These are phyloP conservation scores for Obelidium mucronatum DNA, from an alignment of 192 early-diverging fungal species.

Conservation along the genomic window DNA sequence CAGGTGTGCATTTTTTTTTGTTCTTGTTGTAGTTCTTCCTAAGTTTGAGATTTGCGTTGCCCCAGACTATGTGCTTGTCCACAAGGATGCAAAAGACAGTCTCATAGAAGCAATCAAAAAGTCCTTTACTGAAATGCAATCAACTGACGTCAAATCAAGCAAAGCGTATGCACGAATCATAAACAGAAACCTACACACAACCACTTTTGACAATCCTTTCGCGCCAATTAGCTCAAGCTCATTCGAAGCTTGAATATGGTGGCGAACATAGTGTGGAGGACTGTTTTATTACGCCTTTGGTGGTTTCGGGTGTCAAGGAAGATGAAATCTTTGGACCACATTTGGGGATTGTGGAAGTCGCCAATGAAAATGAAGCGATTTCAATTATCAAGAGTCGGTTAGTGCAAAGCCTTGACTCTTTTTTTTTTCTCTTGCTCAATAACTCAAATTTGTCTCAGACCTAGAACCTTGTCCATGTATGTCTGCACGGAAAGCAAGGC, in stretches of 20 bases:
- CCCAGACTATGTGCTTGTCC: slow-evolving; percentile 85
- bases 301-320: slow-evolving; percentile 67
- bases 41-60: slow-evolving; percentile 71
- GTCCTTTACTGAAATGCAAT: slow-evolving; percentile 37
- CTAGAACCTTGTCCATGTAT: slow-evolving; percentile 63
- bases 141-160: slow-evolving; percentile 52
- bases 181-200: slow-evolving; percentile 72
- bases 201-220: slow-evolving; percentile 69
- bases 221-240: slow-evolving; percentile 37
- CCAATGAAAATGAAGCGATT: slow-evolving; percentile 47
- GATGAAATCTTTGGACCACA: slow-evolving; percentile 88
- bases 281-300: slow-evolving; percentile 78
- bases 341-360: slow-evolving; percentile 76
- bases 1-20: slow-evolving; percentile 61
- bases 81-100: slow-evolving; percentile 58
- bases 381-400: slow-evolving; percentile 36
- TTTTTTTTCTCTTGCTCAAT: background rate
- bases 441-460: background rate
- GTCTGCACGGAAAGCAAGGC: slow-evolving; percentile 65
- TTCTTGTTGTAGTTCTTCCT: background rate
- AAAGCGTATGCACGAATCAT: slow-evolving; percentile 75
- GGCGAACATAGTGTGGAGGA: slow-evolving; percentile 62
- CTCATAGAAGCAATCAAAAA: slow-evolving; percentile 63
- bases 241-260: slow-evolving; percentile 53
- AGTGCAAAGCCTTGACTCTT: too few species aligned